Evolutionary conservation across 805 yeast genomes (phyloP).

Genomic region (Yamadazyma endophytica): DNA sequence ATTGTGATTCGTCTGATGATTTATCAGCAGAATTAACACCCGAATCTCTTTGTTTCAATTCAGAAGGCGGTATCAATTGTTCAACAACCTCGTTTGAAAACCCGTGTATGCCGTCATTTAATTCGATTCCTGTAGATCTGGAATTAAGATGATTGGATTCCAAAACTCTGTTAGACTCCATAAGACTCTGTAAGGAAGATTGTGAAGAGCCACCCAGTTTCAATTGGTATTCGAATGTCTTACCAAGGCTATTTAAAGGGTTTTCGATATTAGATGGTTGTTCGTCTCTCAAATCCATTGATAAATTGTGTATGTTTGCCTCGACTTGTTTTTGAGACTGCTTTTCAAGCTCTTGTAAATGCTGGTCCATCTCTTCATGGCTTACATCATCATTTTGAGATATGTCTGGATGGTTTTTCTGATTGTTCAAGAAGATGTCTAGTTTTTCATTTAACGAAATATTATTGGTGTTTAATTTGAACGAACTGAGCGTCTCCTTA

Average conservation of each 20-base stretch:
- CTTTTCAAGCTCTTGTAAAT: slow-evolving; percentile 25
- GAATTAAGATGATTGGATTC: slow-evolving; percentile 12
- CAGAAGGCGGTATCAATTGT: slow-evolving; percentile 22
- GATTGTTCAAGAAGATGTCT: slow-evolving; percentile 33
- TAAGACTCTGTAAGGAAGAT: slow-evolving; percentile 34
- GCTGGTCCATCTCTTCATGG: slow-evolving; percentile 28
- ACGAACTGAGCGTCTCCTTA: slow-evolving; percentile 10
- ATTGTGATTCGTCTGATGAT: slow-evolving; percentile 10
- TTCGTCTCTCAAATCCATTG: slow-evolving; percentile 23
- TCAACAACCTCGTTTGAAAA: slow-evolving; percentile 35
- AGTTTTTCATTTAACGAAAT: slow-evolving; percentile 42
- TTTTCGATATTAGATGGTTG: slow-evolving; percentile 17
- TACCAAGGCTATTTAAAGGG: slow-evolving; percentile 29
- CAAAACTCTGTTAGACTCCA: slow-evolving; percentile 25
- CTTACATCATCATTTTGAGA: slow-evolving; percentile 1
- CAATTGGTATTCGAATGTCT: slow-evolving; percentile 20
- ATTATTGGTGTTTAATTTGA: slow-evolving; percentile 23
- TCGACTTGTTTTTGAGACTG: slow-evolving; percentile 23
- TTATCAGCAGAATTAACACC: slow-evolving; percentile 1
- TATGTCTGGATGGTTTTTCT: slow-evolving; percentile 1
- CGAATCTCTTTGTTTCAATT: slow-evolving; percentile 1
- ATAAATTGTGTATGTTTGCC: slow-evolving; percentile 31
- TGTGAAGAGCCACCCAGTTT: slow-evolving; percentile 36
- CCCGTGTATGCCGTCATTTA: slow-evolving; percentile 42
- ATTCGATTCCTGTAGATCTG: slow-evolving; percentile 24